These are phyloP conservation scores for Diaporthe helianthi DNA, from an alignment of 2,329 filamentous ascomycete genomes.

Conservation along the genomic window DNA sequence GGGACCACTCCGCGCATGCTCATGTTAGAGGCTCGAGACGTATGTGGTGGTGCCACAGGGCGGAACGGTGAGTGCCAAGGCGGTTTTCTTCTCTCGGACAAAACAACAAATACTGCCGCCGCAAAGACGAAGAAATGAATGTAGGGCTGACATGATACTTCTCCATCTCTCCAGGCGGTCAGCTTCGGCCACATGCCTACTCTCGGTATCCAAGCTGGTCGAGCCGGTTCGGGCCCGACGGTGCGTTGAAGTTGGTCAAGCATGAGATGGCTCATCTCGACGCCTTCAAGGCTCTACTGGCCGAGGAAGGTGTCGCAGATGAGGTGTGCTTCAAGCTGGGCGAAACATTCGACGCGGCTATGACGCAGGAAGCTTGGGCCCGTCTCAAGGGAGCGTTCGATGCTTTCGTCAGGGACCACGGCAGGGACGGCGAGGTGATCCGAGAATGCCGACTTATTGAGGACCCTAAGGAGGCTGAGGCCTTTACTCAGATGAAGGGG, in stretches of 20 bases:
- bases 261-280: slow-evolving; percentile 42
- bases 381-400: slow-evolving; percentile 41
- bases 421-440: slow-evolving; percentile 41
- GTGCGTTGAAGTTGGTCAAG: slow-evolving; percentile 41
- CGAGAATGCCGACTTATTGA: slow-evolving; percentile 36
- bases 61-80: slow-evolving; percentile 37
- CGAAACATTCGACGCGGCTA: slow-evolving; percentile 44
- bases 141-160: not conserved
- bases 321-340: slow-evolving; percentile 42
- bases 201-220: slow-evolving; percentile 43
- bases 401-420: slow-evolving; percentile 40
- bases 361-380: slow-evolving; percentile 43
- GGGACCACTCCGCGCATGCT: slow-evolving; percentile 34
- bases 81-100: not conserved
- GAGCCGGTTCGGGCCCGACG: slow-evolving; percentile 40
- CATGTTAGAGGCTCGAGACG: slow-evolving; percentile 36
- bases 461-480: slow-evolving; percentile 39
- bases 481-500: slow-evolving; percentile 44
- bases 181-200: slow-evolving; percentile 39
- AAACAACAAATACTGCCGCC: not conserved
- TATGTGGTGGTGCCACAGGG: slow-evolving; percentile 38
- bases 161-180: slow-evolving; percentile 30
- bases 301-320: slow-evolving; percentile 39
- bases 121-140: not conserved
- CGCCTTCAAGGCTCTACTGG: slow-evolving; percentile 31